Conservation (phyloP, 768 basidiomycete species). For the Cubamyces lactineus region DNA sequence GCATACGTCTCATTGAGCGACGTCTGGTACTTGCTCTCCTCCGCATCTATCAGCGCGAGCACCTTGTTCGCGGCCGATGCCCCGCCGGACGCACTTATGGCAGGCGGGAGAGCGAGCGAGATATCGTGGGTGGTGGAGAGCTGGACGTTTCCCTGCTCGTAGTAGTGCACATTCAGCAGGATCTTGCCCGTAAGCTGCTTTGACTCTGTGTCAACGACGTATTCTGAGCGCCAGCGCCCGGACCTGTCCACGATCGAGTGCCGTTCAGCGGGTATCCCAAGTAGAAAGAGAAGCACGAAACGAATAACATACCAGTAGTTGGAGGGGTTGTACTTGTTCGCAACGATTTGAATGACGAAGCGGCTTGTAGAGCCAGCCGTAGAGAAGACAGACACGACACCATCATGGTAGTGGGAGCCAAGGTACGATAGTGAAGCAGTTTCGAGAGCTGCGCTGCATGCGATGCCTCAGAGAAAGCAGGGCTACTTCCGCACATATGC, state of each 20-base stretch:
- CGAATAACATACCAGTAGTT: slow-evolving; percentile 87
- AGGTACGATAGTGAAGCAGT: slow-evolving; percentile 68
- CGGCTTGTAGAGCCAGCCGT: slow-evolving; percentile 45
- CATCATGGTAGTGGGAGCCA: slow-evolving; percentile 80
- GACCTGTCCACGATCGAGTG: slow-evolving; percentile 58
- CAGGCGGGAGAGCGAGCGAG: slow-evolving; percentile 64
- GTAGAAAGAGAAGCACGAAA: too few species aligned
- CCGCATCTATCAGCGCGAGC: slow-evolving; percentile 77
- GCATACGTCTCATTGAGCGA: slow-evolving; percentile 83
- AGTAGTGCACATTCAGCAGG: slow-evolving; percentile 90
- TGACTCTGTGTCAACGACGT: slow-evolving; percentile 68
- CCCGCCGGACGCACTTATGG: slow-evolving; percentile 55
- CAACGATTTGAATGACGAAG: slow-evolving; percentile 83
- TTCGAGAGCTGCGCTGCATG: slow-evolving; percentile 70
- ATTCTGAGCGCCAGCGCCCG: slow-evolving; percentile 92
- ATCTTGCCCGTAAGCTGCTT: slow-evolving; percentile 72
- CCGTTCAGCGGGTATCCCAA: too few species aligned
- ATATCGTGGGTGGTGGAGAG: slow-evolving; percentile 74
- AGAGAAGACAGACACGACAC: slow-evolving; percentile 75
- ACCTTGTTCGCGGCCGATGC: slow-evolving; percentile 66
- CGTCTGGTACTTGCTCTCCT: slow-evolving; percentile 79
- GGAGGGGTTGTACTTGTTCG: slow-evolving; percentile 91
- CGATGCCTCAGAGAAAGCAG: background rate
- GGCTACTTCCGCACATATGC: background rate
- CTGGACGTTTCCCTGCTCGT: slow-evolving; percentile 98